Base-by-base conservation (phyloP, 2,329 filamentous ascomycete species). In the Exophiala dermatitidis region DNA sequence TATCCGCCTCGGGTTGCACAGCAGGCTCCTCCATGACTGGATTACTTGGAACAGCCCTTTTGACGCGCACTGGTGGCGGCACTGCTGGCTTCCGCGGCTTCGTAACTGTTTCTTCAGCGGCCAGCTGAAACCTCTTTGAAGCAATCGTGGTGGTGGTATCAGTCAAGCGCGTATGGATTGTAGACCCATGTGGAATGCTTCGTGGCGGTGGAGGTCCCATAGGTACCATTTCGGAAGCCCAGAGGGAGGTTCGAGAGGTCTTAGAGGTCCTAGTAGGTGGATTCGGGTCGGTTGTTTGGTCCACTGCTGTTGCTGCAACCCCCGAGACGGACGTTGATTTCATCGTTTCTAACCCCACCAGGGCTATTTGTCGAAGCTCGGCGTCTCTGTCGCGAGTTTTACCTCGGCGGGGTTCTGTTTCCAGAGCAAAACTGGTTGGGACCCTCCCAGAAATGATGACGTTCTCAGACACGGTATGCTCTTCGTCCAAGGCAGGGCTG, bases 31-130 rank as follows among this genome's bases (percentile, higher is more conserved):
- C 19, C 19, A 19, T 19, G 19, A 19, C 19, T 19, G 19, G 19
- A 19, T 19, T 19, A 19, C 19, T 19, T 19, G 19, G 19, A 5
- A 31, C 5, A 26, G 33, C 46, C 32, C 50, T 57, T 37, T 57
- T 57, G 40, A 57, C 34, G 7, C 55, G 44, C n/a, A 54, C 34
- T 28, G 52, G 55, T 12, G 33, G 41, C 8, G 41, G 6, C 9
- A 37, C 33, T 26, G n/a, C 9, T 4, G 50, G 33, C 12, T 49
- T 31, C 29, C 4, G 5, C 38, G 38, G 8, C 10, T 53, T 46
- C 28, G 41, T 47, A n/a, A 29, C 12, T 7, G 9, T 6, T 37
- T 10, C 4, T 28, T 41, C 38, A 28, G 7, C 10, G 19, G 4
- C 38, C 26, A 28, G 6, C 7, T 5, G 12, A 5, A 5, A 26